A percentile compares a stretch with the other conserved stretches of the same genome.
These are phyloP conservation scores for Saprolegnia diclina DNA, from an alignment of 352 stramenopile species.

Conservation along the genomic window DNA sequence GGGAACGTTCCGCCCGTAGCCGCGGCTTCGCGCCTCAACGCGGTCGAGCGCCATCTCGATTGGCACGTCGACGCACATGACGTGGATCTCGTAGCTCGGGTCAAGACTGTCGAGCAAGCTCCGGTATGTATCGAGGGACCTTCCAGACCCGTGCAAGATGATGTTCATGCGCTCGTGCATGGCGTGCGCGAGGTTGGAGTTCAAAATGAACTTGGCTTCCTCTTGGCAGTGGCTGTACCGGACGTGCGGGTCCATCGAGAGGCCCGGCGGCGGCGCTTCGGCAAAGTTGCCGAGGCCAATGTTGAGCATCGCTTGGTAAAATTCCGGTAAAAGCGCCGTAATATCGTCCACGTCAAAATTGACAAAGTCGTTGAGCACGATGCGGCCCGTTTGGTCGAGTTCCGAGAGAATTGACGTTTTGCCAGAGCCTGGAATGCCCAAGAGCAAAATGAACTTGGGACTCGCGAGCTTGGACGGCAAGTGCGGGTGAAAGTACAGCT, in stretches of 20 bases:
- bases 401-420: constrained; percentile 76
- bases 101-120: constrained; percentile 61
- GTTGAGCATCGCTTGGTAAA: constrained; percentile 79
- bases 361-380: constrained; percentile 70
- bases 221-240: constrained; percentile 76
- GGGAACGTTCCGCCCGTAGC: constrained; percentile 63
- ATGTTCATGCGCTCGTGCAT: constrained; percentile 78
- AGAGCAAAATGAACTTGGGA: constrained; percentile 62
- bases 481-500: constrained; percentile 47
- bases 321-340: constrained; percentile 70
- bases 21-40: constrained; percentile 53
- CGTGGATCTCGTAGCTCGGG: constrained; percentile 58
- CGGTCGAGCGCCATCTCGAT: constrained; percentile 56
- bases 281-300: constrained; percentile 55
- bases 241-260: constrained; percentile 40
- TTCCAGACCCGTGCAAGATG: constrained; percentile 71
- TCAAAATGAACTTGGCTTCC: constrained; percentile 75
- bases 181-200: constrained; percentile 66
- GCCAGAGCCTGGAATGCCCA: constrained; percentile 58
- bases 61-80: constrained; percentile 73
- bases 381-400: constrained; percentile 56
- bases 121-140: constrained; percentile 62
- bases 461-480: constrained; percentile 43
- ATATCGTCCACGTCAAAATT: constrained; percentile 81
- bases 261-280: constrained; percentile 34